phyloP scores from a whole-genome alignment of 1,284 basidiomycete genomes.

The Microbotryum intermedium region DNA sequence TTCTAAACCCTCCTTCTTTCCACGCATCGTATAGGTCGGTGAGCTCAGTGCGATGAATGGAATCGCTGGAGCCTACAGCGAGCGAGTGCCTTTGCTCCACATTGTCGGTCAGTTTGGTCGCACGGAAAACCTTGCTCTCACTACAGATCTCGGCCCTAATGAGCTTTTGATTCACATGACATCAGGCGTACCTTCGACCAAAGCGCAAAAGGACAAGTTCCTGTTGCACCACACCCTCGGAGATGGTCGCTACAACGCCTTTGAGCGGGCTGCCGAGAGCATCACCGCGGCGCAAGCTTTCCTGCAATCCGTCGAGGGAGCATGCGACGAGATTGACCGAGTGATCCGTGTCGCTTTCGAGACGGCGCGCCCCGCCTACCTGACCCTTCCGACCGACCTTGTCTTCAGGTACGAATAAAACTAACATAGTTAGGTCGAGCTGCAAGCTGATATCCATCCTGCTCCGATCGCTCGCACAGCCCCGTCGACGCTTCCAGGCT shows the following conservation, averaged over 20 bases:
- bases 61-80: constrained; percentile 52
- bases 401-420: constrained; percentile 39
- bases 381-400: constrained; percentile 78
- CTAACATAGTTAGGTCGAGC: not conserved
- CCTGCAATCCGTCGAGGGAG: constrained; percentile 49
- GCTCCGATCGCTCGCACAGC: not conserved
- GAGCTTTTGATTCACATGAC: too few relatives aligned
- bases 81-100: constrained; percentile 86
- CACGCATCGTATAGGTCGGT: constrained; percentile 45
- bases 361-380: constrained; percentile 71
- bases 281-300: constrained; percentile 63
- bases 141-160: too few relatives aligned
- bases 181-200: constrained; percentile 59
- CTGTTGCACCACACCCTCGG: constrained; percentile 57
- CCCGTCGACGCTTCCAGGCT: constrained; percentile 48
- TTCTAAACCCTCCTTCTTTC: too few relatives aligned
- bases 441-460: not conserved
- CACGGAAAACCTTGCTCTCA: too few relatives aligned
- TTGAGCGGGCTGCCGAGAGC: constrained; percentile 63
- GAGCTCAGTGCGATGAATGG: constrained; percentile 77
- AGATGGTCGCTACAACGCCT: constrained; percentile 66
- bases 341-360: constrained; percentile 64
- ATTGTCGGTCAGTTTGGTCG: constrained; percentile 51
- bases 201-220: constrained; percentile 50
- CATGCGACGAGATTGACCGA: constrained; percentile 67